Evolutionary conservation across 169 alveolate species (phyloP).

Genomic region (Plasmodium adleri): DNA sequence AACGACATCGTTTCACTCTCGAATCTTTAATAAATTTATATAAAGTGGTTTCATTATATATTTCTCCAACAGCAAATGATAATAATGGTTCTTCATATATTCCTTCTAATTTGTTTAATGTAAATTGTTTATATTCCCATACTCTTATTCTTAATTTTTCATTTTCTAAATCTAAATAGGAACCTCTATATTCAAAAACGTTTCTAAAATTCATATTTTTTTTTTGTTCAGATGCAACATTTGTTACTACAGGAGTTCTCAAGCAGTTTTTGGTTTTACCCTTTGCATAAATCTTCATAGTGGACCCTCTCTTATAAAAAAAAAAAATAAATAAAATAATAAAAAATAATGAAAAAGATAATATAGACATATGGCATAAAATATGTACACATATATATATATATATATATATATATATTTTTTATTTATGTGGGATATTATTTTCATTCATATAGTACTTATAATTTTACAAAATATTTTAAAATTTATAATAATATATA

Average conservation of each 20-base stretch:
- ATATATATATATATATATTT: not conserved
- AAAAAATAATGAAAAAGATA: not conserved
- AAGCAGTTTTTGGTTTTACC: conserved; percentile 86
- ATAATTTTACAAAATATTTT: too few species aligned
- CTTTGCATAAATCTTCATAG: conserved; percentile 80
- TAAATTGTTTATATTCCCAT: conserved; percentile 87
- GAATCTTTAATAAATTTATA: conserved; percentile 80
- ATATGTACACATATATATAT: not conserved
- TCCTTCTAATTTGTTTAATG: conserved; percentile 86
- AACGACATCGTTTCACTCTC: conserved; percentile 79
- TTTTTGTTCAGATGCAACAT: conserved; percentile 83
- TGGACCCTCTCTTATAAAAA: conserved; percentile 76
- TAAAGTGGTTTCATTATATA: conserved; percentile 82
- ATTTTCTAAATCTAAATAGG: conserved; percentile 87
- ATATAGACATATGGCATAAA: not conserved
- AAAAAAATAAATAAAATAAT: not conserved
- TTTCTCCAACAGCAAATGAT: conserved; percentile 82
- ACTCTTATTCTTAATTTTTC: conserved; percentile 87
- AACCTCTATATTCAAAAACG: conserved; percentile 88
- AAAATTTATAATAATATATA: too few species aligned
- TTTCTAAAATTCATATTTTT: conserved; percentile 84
- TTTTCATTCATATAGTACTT: too few species aligned
- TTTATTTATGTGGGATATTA: too few species aligned
- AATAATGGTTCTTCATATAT: conserved; percentile 85
- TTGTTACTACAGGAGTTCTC: conserved; percentile 87